A percentile compares a stretch with the other conserved stretches of the same genome.
Conservation (phyloP, 2,329 filamentous ascomycete genomes). For the Ophiocordyceps australis region DNA sequence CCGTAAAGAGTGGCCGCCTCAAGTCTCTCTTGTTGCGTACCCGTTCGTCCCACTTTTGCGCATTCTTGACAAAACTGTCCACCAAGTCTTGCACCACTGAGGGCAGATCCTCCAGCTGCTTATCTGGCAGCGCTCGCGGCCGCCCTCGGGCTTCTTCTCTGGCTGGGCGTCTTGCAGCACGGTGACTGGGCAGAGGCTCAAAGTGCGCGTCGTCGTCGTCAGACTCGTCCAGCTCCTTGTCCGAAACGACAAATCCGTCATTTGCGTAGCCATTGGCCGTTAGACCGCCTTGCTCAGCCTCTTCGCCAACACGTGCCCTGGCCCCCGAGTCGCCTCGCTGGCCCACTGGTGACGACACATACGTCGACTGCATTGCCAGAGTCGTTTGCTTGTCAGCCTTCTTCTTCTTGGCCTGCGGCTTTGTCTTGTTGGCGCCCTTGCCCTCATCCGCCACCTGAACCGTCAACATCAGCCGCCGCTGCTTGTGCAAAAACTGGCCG, state of each 20-base stretch:
- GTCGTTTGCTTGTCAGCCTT: slow-evolving; percentile 13
- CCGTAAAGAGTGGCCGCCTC: slow-evolving; percentile 45
- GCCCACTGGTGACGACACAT: slow-evolving; percentile 34
- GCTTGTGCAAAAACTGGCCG: slow-evolving; percentile 21
- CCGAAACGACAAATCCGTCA: slow-evolving; percentile 29
- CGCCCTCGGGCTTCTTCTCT: slow-evolving; percentile 31
- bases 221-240: slow-evolving; percentile 14
- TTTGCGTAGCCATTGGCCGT: slow-evolving; percentile 27
- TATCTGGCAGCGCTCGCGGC: slow-evolving; percentile 38
- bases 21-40: slow-evolving; percentile 41
- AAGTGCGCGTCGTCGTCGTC: slow-evolving; percentile 26
- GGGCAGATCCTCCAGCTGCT: slow-evolving; percentile 31
- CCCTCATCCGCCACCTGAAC: slow-evolving; percentile 17
- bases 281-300: too few species aligned
- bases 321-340: slow-evolving; percentile 12
- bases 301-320: too few species aligned
- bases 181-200: slow-evolving; percentile 19
- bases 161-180: slow-evolving; percentile 38
- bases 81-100: slow-evolving; percentile 45
- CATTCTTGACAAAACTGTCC: slow-evolving; percentile 44
- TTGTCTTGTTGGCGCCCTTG: slow-evolving; percentile 15
- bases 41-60: slow-evolving; percentile 38
- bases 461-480: slow-evolving; percentile 24
- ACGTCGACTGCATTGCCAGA: slow-evolving; percentile 23
- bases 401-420: slow-evolving; percentile 13